Conservation (phyloP, 208 protist genomes). For the Porcisia hertigi region DNA sequence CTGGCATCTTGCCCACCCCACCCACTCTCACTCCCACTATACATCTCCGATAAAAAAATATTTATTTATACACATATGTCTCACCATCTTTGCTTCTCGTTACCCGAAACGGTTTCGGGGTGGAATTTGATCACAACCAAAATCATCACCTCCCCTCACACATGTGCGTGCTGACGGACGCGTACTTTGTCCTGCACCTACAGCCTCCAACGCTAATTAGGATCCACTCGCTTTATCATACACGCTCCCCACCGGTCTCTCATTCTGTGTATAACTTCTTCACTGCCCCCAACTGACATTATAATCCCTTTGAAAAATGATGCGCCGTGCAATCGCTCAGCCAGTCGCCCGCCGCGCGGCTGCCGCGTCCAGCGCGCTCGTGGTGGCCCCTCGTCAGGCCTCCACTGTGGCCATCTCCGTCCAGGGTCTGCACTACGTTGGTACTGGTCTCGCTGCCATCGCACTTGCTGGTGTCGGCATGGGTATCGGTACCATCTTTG, state of each 20-base stretch:
- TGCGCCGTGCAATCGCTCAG: constrained; percentile 79
- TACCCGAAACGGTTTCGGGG: too few relatives aligned
- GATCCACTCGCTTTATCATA: neutral
- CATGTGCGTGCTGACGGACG: neutral
- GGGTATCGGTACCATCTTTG: constrained; percentile 92
- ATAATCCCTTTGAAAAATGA: constrained; percentile 68
- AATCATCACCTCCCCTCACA: too few relatives aligned
- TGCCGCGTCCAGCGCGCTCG: constrained; percentile 39
- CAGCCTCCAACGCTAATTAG: neutral
- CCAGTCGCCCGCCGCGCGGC: constrained; percentile 51
- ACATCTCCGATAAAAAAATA: too few relatives aligned
- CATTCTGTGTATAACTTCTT: constrained; percentile 5
- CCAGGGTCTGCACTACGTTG: constrained; percentile 91
- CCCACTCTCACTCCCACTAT: too few relatives aligned
- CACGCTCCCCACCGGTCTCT: neutral
- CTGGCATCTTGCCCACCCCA: neutral
- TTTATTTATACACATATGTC: too few relatives aligned
- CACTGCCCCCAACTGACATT: neutral
- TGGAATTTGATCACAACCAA: too few relatives aligned
- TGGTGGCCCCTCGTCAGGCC: constrained; percentile 54
- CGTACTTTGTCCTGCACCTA: neutral
- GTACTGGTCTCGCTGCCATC: constrained; percentile 89
- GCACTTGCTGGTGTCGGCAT: constrained; percentile 90
- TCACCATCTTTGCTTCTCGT: too few relatives aligned
- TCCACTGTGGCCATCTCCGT: constrained; percentile 90